phyloP scores from a whole-genome alignment of 106 monocot genomes.

The Phalaenopsis equestris region DNA sequence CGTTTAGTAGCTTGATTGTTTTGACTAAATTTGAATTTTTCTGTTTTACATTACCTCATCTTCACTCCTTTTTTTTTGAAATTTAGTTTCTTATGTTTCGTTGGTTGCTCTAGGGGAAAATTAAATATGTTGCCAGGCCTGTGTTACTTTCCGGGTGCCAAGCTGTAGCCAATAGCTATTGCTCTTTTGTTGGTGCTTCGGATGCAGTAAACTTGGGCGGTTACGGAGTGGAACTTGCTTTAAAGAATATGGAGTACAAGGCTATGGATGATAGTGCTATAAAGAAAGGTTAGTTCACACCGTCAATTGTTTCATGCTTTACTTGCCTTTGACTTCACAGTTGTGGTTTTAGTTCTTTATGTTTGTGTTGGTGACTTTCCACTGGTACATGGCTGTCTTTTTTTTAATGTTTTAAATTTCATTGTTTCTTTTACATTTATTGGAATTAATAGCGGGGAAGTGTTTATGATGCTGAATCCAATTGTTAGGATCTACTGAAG shows the following conservation, averaged over 20 bases:
- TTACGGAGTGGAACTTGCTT: constrained; percentile 95
- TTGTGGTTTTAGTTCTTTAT: background rate
- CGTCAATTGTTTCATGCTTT: background rate
- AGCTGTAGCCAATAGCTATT: constrained; percentile 36
- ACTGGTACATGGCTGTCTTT: background rate
- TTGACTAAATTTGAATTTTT: background rate
- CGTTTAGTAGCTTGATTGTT: background rate
- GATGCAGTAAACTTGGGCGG: constrained; percentile 77
- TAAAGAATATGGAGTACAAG: constrained; percentile 99
- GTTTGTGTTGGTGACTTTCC: background rate
- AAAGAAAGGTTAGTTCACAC: constrained; percentile 54
- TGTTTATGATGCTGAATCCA: background rate
- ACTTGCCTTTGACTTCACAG: background rate
- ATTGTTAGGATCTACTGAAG: background rate
- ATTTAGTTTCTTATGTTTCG: background rate
- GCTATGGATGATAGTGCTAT: constrained; percentile 89
- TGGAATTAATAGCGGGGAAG: background rate
- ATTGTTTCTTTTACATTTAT: background rate
- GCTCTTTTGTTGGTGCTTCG: constrained; percentile 60
- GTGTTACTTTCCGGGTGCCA: constrained; percentile 65
- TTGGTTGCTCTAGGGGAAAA: constrained; percentile 40
- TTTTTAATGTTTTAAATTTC: background rate
- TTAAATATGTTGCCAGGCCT: constrained; percentile 71
- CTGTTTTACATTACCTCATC: background rate
- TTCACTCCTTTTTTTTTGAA: background rate